Evolutionary conservation across 148 eudicot genomes (phyloP), one percentile per base, ranked within the genome.

Genomic region (Simmondsia chinensis): DNA sequence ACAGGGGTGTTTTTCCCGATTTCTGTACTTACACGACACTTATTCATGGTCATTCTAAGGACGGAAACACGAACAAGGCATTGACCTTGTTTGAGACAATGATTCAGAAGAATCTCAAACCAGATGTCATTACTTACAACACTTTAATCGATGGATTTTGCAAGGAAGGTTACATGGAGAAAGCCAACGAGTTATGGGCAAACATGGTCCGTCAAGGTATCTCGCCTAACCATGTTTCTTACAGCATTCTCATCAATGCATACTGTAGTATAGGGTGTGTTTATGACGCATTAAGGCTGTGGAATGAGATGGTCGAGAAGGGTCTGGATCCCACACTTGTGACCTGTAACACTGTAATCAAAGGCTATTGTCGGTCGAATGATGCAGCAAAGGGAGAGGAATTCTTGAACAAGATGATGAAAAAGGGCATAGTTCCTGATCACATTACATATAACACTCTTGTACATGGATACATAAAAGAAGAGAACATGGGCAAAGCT

Each of bases 291-390:
- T 59, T 76, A 4, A 71, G 48, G 54, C 49, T 82, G 31, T 87
- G 87, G 96, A 75, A 79, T 60, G 84, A 79, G 69, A 87, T 87
- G 96, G 60, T 76, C 22, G 60, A 53, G 34, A 76, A 71, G 60
- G 84, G 69, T 20, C 66, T 82, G 39, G 59, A 71, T 37, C 94
- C 94, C 25, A 87, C 63, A 6, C 51, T 69, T 17, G 70, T 87
- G 37, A 79, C 76, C 26, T 87, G 73, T 43, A 87, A 87, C 64
- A 61, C 73, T 14, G 37, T 87, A 26, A 54, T 87, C 26, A 87
- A 87, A 66, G 94, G 96, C 31, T 76, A 64, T 58, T 82, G 94
- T 21, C 48, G 73, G 61, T 64, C 54, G 10, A 87, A 84, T 20
- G 66, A 71, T 56, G 57, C 48, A 7, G 34, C 45, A 34, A 67